These are phyloP conservation scores for Rhizoclosmatium sp. DNA, from an alignment of 192 early-diverging fungal genomes.

Conservation along the genomic window DNA sequence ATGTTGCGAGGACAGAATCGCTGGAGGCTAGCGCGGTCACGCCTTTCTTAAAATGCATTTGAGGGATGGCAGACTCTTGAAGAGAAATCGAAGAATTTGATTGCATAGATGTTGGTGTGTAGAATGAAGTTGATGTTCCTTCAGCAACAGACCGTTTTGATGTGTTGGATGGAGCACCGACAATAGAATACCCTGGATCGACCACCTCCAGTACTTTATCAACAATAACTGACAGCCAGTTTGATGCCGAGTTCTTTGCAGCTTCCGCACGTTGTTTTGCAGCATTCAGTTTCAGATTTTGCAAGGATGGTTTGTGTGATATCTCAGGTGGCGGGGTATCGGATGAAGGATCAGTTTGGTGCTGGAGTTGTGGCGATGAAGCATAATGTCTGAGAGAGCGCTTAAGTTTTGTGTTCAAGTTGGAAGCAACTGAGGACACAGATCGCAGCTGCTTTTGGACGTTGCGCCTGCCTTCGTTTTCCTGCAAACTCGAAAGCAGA, in stretches of 20 bases:
- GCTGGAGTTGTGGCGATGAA: too few relatives aligned
- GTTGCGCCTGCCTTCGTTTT: too few relatives aligned
- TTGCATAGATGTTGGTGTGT: background rate
- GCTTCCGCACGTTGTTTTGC: background rate
- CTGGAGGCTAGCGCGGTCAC: background rate
- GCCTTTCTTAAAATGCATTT: slow-evolving; percentile 5
- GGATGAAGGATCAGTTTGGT: too few relatives aligned
- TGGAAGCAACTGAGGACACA: too few relatives aligned
- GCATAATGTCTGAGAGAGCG: too few relatives aligned
- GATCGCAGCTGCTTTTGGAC: too few relatives aligned
- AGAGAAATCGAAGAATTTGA: background rate
- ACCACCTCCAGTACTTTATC: slow-evolving; percentile 17
- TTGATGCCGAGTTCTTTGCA: background rate
- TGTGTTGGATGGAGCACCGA: background rate
- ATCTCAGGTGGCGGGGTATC: too few relatives aligned
- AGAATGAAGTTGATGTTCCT: background rate
- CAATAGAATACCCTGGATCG: background rate
- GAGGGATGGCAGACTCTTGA: background rate
- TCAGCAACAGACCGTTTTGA: background rate
- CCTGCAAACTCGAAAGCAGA: too few relatives aligned
- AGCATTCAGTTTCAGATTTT: background rate
- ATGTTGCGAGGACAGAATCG: background rate
- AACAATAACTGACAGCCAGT: slow-evolving; percentile 9
- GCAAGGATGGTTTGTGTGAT: background rate
- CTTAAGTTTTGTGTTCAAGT: too few relatives aligned